Conservation (phyloP, 331 rosid species). For the Quercus phellos region DNA sequence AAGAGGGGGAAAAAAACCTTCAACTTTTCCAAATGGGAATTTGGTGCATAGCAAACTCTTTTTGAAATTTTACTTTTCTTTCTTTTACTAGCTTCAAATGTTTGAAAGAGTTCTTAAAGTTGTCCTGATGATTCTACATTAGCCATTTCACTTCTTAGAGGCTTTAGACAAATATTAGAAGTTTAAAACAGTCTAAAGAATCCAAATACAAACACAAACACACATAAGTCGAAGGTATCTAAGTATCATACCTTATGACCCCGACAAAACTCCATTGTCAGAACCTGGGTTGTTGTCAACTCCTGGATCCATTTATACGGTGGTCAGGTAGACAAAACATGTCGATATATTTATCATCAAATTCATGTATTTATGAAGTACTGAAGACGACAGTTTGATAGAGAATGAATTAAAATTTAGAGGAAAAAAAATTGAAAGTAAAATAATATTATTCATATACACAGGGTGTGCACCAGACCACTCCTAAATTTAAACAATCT, state of each 20-base stretch:
- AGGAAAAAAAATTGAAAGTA: not conserved
- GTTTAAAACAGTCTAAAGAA: not conserved
- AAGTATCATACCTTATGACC: conserved; percentile 63
- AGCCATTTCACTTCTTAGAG: not conserved
- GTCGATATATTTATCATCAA: not conserved
- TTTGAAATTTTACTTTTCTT: not conserved
- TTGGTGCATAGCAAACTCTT: not conserved
- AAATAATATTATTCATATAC: too few species aligned
- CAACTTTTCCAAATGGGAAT: not conserved
- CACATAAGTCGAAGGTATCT: not conserved
- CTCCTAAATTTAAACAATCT: too few species aligned
- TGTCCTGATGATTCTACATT: not conserved
- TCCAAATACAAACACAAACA: not conserved
- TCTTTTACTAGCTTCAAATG: not conserved
- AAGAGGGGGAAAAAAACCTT: not conserved
- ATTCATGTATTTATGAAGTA: not conserved
- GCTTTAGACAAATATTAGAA: not conserved
- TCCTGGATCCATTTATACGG: conserved; percentile 47
- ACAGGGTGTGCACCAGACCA: too few species aligned
- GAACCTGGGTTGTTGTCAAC: conserved; percentile 66
- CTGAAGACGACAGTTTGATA: not conserved
- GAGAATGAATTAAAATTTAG: not conserved
- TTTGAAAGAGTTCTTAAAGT: not conserved
- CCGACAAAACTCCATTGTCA: conserved; percentile 69
- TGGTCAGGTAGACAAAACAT: conserved; percentile 21